phyloP scores from a whole-genome alignment of 2,329 filamentous ascomycete species.

The Colletotrichum sidae region DNA sequence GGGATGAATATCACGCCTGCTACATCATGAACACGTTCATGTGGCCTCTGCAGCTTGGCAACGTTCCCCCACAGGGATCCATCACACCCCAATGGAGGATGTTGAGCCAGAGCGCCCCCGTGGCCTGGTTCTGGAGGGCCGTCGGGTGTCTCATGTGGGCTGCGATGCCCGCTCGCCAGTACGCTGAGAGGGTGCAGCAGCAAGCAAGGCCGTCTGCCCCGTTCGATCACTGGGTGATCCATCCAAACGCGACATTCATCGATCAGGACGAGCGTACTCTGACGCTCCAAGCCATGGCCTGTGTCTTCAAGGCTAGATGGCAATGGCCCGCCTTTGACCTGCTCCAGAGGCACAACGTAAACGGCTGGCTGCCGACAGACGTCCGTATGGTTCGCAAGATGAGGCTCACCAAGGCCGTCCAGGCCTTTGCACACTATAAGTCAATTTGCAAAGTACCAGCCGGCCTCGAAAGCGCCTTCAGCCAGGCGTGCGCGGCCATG shows the following conservation, averaged over 20 bases:
- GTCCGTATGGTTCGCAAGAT: too few relatives aligned
- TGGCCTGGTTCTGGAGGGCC: slow-evolving; percentile 33
- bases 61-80: too few relatives aligned
- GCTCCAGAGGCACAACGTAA: too few relatives aligned
- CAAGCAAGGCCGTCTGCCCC: not conserved
- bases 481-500: not conserved
- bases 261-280: too few relatives aligned
- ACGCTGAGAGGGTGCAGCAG: not conserved
- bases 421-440: too few relatives aligned
- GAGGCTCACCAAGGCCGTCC: too few relatives aligned
- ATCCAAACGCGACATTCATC: not conserved
- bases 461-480: slow-evolving; percentile 5
- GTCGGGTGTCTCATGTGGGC: slow-evolving; percentile 17
- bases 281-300: too few relatives aligned
- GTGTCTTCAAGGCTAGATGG: too few relatives aligned
- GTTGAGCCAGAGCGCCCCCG: not conserved
- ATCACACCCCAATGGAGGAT: too few relatives aligned
- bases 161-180: slow-evolving; percentile 9
- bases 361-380: too few relatives aligned
- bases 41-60: too few relatives aligned
- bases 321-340: too few relatives aligned
- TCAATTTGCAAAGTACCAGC: not conserved
- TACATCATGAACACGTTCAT: not conserved
- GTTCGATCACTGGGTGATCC: not conserved
- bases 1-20: not conserved